Percentiles rank a stretch among this genome's conserved stretches.
Conservation (phyloP, 352 stramenopile species). For the Globisporangium yorkense region DNA sequence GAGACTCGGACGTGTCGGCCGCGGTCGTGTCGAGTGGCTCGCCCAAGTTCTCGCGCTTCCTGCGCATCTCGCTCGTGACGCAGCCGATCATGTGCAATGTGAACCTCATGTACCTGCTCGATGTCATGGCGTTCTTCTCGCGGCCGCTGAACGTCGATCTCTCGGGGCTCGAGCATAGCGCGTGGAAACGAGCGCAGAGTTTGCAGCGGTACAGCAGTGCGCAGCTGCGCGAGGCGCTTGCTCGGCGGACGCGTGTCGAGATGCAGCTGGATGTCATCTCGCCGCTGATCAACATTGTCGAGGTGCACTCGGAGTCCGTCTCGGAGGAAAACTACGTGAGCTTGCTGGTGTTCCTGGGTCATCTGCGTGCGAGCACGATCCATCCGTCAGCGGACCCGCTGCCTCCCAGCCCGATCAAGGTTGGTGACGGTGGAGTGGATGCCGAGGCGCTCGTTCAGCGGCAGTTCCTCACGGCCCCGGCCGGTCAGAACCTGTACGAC, state of each 20-base stretch:
- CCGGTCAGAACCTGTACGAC: conserved; percentile 63
- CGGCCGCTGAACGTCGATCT: conserved; percentile 73
- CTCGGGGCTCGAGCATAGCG: conserved; percentile 59
- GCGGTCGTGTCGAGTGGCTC: conserved; percentile 3
- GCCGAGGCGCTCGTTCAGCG: conserved; percentile 3
- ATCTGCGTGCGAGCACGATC: conserved; percentile 63
- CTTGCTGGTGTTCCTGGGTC: conserved; percentile 69
- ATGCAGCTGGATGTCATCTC: conserved; percentile 77
- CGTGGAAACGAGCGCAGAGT: conserved; percentile 68
- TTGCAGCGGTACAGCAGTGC: conserved; percentile 72
- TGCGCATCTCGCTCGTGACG: conserved; percentile 64
- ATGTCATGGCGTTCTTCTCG: conserved; percentile 62
- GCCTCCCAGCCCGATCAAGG: conserved; percentile 10
- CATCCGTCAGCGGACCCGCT: conserved; percentile 17
- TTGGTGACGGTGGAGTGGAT: not conserved
- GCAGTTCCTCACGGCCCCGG: conserved; percentile 13
- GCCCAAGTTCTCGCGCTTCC: conserved; percentile 16
- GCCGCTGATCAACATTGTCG: conserved; percentile 65
- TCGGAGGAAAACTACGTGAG: conserved; percentile 28
- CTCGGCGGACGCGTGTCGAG: conserved; percentile 63
- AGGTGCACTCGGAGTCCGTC: conserved; percentile 29
- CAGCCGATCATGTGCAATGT: conserved; percentile 80
- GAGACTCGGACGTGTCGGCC: conserved; percentile 2
- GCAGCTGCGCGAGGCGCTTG: conserved; percentile 64
- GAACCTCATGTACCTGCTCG: conserved; percentile 68